phyloP scores from a whole-genome alignment of 2,329 filamentous ascomycete species.

The Colletotrichum brevisporum region DNA sequence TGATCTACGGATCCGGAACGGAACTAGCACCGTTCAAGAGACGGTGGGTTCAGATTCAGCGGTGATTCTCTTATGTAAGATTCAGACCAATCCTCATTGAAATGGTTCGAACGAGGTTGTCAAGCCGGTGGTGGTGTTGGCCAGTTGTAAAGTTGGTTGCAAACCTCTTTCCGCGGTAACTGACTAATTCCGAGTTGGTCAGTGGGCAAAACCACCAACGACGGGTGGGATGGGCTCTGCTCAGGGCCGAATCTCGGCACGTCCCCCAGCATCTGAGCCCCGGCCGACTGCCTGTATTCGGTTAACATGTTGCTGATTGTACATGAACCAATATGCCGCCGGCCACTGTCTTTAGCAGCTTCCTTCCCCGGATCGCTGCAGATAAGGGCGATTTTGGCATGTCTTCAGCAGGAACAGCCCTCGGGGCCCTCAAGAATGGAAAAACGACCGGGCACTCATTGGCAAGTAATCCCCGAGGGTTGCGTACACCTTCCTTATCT shows the following conservation, averaged over 20 bases:
- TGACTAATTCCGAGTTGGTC: constrained; percentile 11
- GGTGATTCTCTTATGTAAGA: constrained; percentile 5
- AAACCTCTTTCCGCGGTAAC: background rate
- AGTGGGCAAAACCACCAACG: constrained; percentile 2
- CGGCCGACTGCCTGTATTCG: constrained; percentile 27
- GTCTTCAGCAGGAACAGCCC: background rate
- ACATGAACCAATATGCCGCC: constrained; percentile 7
- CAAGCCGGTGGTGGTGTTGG: background rate
- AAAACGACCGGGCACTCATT: constrained; percentile 11
- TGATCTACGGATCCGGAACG: constrained; percentile 26
- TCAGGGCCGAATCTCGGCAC: constrained; percentile 32
- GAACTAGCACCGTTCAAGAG: background rate
- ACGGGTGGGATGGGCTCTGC: background rate
- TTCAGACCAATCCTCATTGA: background rate
- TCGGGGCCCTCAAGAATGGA: constrained; percentile 1
- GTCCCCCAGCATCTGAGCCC: constrained; percentile 12
- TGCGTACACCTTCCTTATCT: constrained; percentile 33
- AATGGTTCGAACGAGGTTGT: background rate
- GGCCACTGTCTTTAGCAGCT: background rate
- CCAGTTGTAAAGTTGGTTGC: background rate
- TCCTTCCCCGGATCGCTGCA: background rate
- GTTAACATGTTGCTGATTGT: constrained; percentile 5
- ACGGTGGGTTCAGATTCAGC: background rate
- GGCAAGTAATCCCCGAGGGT: constrained; percentile 26
- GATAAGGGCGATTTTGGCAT: constrained; percentile 27